A percentile compares a stretch with the other conserved stretches of the same genome.
phyloP scores from a whole-genome alignment of 108 stramenopile genomes.

The Schizochytrium sp. region DNA sequence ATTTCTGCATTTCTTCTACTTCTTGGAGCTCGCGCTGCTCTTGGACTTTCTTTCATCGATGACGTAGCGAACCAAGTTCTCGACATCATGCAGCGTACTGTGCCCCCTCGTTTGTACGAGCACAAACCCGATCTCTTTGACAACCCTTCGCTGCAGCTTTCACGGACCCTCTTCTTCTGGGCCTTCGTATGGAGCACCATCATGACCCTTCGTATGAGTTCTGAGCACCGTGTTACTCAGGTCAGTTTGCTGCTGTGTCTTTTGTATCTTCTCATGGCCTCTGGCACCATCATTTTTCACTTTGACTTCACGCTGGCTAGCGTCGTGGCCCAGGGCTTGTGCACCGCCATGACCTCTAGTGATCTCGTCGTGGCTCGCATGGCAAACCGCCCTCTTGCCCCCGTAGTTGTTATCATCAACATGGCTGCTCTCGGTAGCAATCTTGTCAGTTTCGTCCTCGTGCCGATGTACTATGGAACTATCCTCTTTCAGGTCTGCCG shows the following conservation, averaged over 20 bases:
- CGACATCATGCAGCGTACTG: conserved; percentile 15
- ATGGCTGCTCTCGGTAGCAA: conserved; percentile 82
- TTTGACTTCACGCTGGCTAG: conserved; percentile 37
- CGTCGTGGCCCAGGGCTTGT: conserved; percentile 47
- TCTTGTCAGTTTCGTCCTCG: conserved; percentile 82
- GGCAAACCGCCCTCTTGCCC: neutral
- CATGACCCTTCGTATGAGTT: neutral
- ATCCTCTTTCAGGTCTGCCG: conserved; percentile 89
- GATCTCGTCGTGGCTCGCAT: conserved; percentile 41
- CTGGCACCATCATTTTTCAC: conserved; percentile 5
- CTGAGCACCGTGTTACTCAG: conserved; percentile 27
- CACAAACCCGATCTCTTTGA: conserved; percentile 46
- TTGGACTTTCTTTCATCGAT: conserved; percentile 43
- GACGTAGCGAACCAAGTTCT: neutral
- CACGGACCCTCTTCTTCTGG: conserved; percentile 60
- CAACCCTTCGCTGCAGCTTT: conserved; percentile 24
- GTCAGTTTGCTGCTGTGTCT: conserved; percentile 14
- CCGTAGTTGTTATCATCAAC: conserved; percentile 50
- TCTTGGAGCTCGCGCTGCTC: conserved; percentile 13
- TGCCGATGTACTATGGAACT: conserved; percentile 85
- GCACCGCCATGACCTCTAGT: conserved; percentile 40
- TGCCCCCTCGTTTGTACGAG: neutral
- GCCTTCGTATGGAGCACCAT: neutral
- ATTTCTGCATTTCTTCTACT: conserved; percentile 43
- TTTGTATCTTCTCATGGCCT: conserved; percentile 36